Percentiles rank a stretch among this genome's conserved stretches.
These are phyloP conservation scores for Pisolithus tinctorius DNA, from an alignment of 768 basidiomycete genomes.

Conservation along the genomic window DNA sequence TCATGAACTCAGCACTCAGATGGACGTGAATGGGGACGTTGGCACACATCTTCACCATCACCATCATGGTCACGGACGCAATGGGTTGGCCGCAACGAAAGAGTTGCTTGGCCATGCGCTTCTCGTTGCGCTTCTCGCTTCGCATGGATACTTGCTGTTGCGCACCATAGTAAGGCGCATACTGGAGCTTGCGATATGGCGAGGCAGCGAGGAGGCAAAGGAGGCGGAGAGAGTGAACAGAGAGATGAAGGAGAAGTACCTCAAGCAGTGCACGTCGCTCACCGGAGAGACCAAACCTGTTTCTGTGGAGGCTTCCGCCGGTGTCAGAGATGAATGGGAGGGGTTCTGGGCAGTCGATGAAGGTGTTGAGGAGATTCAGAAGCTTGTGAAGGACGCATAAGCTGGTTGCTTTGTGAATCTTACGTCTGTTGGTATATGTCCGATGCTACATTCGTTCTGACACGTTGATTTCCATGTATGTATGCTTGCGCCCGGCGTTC, in stretches of 20 bases:
- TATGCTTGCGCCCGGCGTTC: too few species aligned
- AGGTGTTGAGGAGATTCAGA: conserved; percentile 64
- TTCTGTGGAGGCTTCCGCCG: neutral
- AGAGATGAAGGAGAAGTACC: conserved; percentile 41
- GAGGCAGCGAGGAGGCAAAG: conserved; percentile 59
- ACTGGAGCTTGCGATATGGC: conserved; percentile 74
- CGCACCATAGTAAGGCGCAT: conserved; percentile 57
- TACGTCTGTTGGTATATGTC: too few species aligned
- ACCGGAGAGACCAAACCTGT: conserved; percentile 1
- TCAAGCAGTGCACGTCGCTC: conserved; percentile 15
- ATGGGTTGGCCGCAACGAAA: conserved; percentile 33
- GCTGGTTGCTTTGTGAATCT: neutral
- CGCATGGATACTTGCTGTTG: conserved; percentile 76
- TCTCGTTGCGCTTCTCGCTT: conserved; percentile 73
- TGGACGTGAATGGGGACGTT: conserved; percentile 3
- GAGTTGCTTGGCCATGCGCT: conserved; percentile 56
- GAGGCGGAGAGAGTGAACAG: conserved; percentile 51
- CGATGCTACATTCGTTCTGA: too few species aligned
- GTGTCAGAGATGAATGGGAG: conserved; percentile 22
- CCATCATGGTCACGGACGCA: conserved; percentile 10
- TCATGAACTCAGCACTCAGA: conserved; percentile 3
- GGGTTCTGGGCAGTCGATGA: conserved; percentile 71
- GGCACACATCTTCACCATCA: neutral
- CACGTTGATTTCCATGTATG: too few species aligned
- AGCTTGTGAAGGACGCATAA: conserved; percentile 51